Conservation (phyloP, 768 basidiomycete genomes). For the Coprinellus micaceus region DNA sequence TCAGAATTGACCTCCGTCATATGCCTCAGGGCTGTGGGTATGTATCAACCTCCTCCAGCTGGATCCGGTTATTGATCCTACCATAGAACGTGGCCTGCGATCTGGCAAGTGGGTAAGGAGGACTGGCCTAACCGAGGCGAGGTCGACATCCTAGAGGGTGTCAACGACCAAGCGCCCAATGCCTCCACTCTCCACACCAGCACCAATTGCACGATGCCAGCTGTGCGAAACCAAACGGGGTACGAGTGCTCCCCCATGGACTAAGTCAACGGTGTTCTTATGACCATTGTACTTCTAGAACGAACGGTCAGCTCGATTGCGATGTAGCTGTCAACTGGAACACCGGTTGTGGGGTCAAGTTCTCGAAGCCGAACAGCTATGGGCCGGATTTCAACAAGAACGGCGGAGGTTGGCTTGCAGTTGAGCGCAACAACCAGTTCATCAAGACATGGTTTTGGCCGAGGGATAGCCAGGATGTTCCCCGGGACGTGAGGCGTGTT, state of each 20-base stretch:
- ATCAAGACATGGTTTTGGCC: conserved; percentile 68
- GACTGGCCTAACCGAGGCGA: conserved; percentile 49
- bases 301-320: conserved; percentile 37
- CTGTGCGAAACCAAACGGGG: conserved; percentile 40
- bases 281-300: conserved; percentile 17
- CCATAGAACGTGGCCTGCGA: conserved; percentile 45
- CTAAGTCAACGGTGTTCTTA: neutral
- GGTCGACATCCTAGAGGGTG: conserved; percentile 40
- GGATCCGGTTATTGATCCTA: no score
- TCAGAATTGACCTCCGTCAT: conserved; percentile 34
- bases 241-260: conserved; percentile 20
- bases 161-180: conserved; percentile 36
- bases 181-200: conserved; percentile 35
- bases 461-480: conserved; percentile 36
- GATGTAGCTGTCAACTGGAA: conserved; percentile 41
- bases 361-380: conserved; percentile 36
- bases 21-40: conserved; percentile 38
- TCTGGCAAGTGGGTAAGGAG: conserved; percentile 47
- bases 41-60: conserved; percentile 3
- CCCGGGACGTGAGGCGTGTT: conserved; percentile 38
- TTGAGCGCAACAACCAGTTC: conserved; percentile 45
- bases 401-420: conserved; percentile 59
- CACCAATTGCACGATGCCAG: conserved; percentile 30
- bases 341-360: conserved; percentile 48
- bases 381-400: conserved; percentile 51